Base-by-base conservation (phyloP, 257 asterid species). In the Thymus mandschuricus region DNA sequence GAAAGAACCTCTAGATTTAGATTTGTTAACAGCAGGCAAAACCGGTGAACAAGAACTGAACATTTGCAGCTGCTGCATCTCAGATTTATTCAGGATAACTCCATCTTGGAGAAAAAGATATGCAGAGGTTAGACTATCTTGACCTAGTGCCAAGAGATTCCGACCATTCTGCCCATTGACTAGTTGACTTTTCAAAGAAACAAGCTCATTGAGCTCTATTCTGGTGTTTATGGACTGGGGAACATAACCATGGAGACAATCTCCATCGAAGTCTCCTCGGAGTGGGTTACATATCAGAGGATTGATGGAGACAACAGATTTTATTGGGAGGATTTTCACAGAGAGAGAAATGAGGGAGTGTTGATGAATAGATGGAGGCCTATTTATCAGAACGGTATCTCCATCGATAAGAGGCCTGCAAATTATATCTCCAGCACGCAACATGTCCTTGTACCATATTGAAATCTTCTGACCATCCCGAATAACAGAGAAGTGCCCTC, bases 241-340 rank as follows among this genome's bases (percentile, higher is more conserved):
- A 59, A 92, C 90, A 81, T 79, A 95, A 34, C 98, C 98, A 71
- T 95, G 99, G 72, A 95, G 90, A 75, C 98, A 95, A 59, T 95
- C 98, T 13, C 99, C 99, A 78, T 95, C 99, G 35, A 95, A 95
- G 77, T 95, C 99, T 45, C 99, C 99, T 71, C 96, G 87, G 48
- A 95, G 81, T 34, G 99, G 99, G 38, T 89, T 78, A 79, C 99
- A 95, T 7, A 88, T 79, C 15, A 88, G 88, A 12, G 99, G 99
- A 67, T 95, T 95, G 35, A 95, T 85, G 31, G 96, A 83, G 30
- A 87, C 79, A 76, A 81, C 97, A 28, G 87, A 78, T 35, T 67
- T 70, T 61, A 73, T 73, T 0, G 97, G 99, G 50, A 95, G 97
- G 73, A 87, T 66, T 78, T 81, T 87, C 55, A 92, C 97, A 10